These are phyloP conservation scores for Angomonas ambiguus DNA, from an alignment of 208 protist genomes.

Conservation along the genomic window DNA sequence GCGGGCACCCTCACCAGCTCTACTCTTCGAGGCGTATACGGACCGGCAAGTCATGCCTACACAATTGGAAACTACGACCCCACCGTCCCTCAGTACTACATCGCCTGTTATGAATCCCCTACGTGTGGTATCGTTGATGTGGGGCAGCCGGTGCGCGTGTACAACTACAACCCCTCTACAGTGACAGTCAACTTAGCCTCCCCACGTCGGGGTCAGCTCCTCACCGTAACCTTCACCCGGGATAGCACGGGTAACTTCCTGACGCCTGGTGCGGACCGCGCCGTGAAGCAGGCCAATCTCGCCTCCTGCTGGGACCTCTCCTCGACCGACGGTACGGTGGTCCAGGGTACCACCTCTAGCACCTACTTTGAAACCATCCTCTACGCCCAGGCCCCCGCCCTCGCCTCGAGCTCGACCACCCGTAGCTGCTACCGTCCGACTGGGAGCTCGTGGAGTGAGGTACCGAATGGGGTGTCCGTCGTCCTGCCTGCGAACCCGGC, in stretches of 20 bases:
- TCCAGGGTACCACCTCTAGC: conserved; percentile 41
- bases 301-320: conserved; percentile 68
- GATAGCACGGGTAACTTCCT: conserved; percentile 42
- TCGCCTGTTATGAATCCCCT: conserved; percentile 66
- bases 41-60: conserved; percentile 20
- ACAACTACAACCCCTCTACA: conserved; percentile 52
- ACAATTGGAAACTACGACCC: conserved; percentile 70
- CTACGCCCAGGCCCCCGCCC: conserved; percentile 39
- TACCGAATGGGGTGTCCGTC: conserved; percentile 40
- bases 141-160: conserved; percentile 35
- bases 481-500: conserved; percentile 76
- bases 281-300: conserved; percentile 36
- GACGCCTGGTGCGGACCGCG: conserved; percentile 60
- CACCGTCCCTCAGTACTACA: conserved; percentile 26
- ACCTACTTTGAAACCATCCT: conserved; percentile 60
- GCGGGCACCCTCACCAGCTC: conserved; percentile 17
- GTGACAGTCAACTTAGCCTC: conserved; percentile 20
- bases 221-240: conserved; percentile 51
- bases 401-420: conserved; percentile 21
- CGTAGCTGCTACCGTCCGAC: conserved; percentile 64
- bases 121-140: conserved; percentile 71
- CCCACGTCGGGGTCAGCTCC: conserved; percentile 74
- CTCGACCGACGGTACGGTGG: conserved; percentile 28
- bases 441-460: conserved; percentile 60
- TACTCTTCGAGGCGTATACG: conserved; percentile 39